Evolutionary conservation across 345 rosid species (phyloP).

Genomic region (Rhizophora apiculata): DNA sequence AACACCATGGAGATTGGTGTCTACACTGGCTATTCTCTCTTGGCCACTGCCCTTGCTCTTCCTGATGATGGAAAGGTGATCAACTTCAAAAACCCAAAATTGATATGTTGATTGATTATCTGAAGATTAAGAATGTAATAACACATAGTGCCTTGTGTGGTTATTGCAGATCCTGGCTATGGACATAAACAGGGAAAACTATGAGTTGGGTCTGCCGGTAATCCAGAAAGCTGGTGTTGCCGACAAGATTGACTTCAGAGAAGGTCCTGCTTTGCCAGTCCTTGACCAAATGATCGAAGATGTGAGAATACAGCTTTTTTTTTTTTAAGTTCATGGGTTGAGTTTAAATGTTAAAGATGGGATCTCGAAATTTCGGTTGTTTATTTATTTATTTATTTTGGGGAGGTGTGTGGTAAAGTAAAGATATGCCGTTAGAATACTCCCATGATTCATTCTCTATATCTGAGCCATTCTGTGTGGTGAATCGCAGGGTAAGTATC

Average conservation of each 20-base stretch:
- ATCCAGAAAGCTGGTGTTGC: conserved; percentile 96
- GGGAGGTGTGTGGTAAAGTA: too few species aligned
- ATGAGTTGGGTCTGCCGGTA: conserved; percentile 81
- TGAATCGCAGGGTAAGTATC: conserved; percentile 61
- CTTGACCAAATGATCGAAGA: conserved; percentile 79
- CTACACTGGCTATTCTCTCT: conserved; percentile 95
- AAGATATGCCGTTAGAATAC: too few species aligned
- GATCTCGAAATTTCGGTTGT: too few species aligned
- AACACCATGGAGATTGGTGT: conserved; percentile 99
- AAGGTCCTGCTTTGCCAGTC: conserved; percentile 97
- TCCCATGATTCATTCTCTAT: too few species aligned
- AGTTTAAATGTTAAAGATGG: too few species aligned
- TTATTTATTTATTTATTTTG: too few species aligned
- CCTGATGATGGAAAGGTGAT: conserved; percentile 91
- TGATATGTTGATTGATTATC: not conserved
- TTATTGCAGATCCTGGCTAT: conserved; percentile 78
- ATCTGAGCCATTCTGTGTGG: not conserved
- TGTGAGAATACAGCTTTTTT: conserved; percentile 41
- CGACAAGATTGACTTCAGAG: conserved; percentile 89
- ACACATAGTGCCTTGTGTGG: not conserved
- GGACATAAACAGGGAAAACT: conserved; percentile 94
- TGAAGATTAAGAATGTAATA: not conserved
- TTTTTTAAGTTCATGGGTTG: not conserved
- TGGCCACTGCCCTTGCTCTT: conserved; percentile 96
- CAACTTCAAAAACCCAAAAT: not conserved